Conservation (phyloP, 73 alveolate species). For the Paramecium bursaria region DNA sequence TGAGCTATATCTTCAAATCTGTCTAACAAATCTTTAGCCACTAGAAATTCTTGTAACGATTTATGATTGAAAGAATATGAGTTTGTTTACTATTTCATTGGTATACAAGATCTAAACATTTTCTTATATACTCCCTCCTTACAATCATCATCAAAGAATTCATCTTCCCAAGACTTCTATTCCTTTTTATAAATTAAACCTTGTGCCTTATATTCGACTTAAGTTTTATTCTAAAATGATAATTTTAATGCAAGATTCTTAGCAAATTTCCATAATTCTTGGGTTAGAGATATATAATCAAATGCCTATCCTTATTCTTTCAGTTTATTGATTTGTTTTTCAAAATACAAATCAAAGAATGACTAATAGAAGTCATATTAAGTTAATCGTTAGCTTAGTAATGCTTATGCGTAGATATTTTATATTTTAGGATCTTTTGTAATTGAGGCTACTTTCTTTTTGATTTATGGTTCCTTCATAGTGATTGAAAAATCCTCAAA, state of each 20-base stretch:
- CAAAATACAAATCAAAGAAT: conserved; percentile 1
- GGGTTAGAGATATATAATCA: no score
- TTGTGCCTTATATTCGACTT: not conserved
- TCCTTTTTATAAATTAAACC: not conserved
- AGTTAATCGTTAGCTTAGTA: conserved; percentile 14
- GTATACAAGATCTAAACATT: conserved; percentile 38
- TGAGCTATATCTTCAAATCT: not conserved
- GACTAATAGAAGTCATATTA: conserved; percentile 7
- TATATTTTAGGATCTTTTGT: no score
- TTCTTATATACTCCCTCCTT: not conserved
- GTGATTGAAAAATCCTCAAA: no score
- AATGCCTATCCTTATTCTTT: conserved; percentile 17
- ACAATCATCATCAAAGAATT: not conserved
- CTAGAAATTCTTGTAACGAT: conserved; percentile 32
- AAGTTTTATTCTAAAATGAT: conserved; percentile 8
- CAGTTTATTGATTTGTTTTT: conserved; percentile 3
- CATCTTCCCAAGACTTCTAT: conserved; percentile 35
- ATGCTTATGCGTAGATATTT: not conserved
- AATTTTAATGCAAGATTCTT: not conserved
- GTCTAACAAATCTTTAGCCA: conserved; percentile 25
- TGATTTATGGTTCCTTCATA: no score
- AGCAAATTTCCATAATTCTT: conserved; percentile 38
- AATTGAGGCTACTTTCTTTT: no score
- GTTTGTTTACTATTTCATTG: not conserved
- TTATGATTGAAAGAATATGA: conserved; percentile 40